Conservation (phyloP, 1,284 basidiomycete species). For the Puccinia sorghi region DNA sequence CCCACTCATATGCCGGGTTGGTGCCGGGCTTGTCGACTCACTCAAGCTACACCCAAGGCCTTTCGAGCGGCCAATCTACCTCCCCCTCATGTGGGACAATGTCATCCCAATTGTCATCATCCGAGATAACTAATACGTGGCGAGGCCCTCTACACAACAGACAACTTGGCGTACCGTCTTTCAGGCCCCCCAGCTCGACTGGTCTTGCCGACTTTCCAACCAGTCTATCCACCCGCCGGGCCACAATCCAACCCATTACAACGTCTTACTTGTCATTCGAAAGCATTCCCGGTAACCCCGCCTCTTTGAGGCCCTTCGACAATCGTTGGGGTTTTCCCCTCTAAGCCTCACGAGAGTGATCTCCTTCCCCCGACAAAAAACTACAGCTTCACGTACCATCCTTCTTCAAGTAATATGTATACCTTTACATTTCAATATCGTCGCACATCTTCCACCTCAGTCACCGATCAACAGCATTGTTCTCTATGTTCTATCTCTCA, state of each 20-base stretch:
- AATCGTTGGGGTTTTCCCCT: constrained; percentile 15
- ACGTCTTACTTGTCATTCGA: constrained; percentile 16
- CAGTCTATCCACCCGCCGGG: not conserved
- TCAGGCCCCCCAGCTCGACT: not conserved
- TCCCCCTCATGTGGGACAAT: not conserved
- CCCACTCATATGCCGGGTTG: constrained; percentile 3
- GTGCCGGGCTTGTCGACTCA: not conserved
- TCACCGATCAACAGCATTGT: not conserved
- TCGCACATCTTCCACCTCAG: not conserved
- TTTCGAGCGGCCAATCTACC: constrained; percentile 14
- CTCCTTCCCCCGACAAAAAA: not conserved
- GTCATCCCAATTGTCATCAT: not conserved
- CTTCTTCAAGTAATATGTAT: constrained; percentile 14
- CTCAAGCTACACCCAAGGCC: not conserved
- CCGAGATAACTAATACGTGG: not conserved
- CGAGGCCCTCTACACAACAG: not conserved
- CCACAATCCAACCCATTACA: constrained; percentile 22
- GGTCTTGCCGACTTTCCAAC: not conserved
- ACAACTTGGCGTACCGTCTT: not conserved
- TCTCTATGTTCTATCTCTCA: not conserved
- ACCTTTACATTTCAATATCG: constrained; percentile 11
- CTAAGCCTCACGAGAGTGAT: not conserved
- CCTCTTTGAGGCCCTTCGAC: constrained; percentile 2
- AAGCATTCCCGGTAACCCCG: not conserved
- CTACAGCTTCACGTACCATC: not conserved